Base-by-base conservation (phyloP, 1,284 basidiomycete species). In the Malassezia sp. region DNA sequence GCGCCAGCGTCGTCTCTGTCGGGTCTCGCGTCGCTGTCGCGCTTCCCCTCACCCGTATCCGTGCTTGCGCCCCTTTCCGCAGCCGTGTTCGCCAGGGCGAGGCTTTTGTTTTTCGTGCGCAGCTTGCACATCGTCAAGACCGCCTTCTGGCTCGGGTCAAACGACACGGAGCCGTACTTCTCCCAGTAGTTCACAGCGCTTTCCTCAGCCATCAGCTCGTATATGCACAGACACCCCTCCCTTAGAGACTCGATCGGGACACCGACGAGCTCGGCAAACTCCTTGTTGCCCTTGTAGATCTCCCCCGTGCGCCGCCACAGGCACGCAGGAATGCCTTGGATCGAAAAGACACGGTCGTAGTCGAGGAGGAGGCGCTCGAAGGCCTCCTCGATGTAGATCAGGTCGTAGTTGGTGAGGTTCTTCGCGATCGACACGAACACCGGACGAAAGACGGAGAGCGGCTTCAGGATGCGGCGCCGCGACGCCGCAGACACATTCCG, bases 181-280 rank as follows among this genome's bases (percentile, higher is more conserved):
- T 91, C 87, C 85, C 86, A 96, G 67, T 93, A 97, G 70, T 95
- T 90, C 20, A 95, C 89, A 2, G 89, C 88, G 5, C 83, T 85
- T 69, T 95, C 90, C 33, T 71, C 71, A 10, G 65, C 62, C 71
- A 71, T 72, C 43, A 96, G 77, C 71, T 97, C 91, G 73, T 96
- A 96, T 45, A 99, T 95, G 61, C 89, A 93, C 35, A 95, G 72
- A 39, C 86, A 81, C 1, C 91, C 91, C 75, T 85, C 84, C 14
- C 84, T 78, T 67, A 86, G 77, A 77, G 81, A 80, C 54, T 80
- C 79, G 23, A 84, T 83, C 52, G 85, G 82, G 2, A 87, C 77
- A 2, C 85, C 84, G 5, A 89, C 82, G 2, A 91, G 74, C 60
- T 87, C 84, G 3, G 85, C 82, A 71, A 91, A 91, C 72, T 95